A percentile compares a stretch with the other conserved stretches of the same genome.
Conservation (phyloP, 306 rosid genomes). For the Rosa chinensis region DNA sequence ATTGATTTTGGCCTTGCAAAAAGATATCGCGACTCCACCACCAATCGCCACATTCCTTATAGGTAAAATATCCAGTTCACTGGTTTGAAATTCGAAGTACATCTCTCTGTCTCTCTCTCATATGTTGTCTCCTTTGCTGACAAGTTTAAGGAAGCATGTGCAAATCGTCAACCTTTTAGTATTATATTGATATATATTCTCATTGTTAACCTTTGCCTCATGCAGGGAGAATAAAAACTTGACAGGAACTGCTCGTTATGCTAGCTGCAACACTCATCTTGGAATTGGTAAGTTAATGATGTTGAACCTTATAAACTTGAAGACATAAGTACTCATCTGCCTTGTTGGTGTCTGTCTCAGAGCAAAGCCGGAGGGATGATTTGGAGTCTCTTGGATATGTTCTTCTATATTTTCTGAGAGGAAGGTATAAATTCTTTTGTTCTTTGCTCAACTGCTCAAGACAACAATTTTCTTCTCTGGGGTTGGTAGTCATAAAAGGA, state of each 20-base stretch:
- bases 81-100: background rate
- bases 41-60: constrained; percentile 91
- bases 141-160: background rate
- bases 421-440: constrained; percentile 61
- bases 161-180: background rate
- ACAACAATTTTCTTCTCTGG: background rate
- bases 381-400: constrained; percentile 97
- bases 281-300: constrained; percentile 73
- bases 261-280: constrained; percentile 98
- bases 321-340: constrained; percentile 6
- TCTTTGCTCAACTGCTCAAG: background rate
- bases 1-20: constrained; percentile 96
- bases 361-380: constrained; percentile 99
- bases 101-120: background rate
- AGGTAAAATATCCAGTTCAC: constrained; percentile 40
- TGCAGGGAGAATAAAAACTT: constrained; percentile 86
- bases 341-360: constrained; percentile 43
- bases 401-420: constrained; percentile 89
- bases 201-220: constrained; percentile 16
- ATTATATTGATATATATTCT: background rate
- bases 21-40: constrained; percentile 76
- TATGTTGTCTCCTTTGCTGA: constrained; percentile 1
- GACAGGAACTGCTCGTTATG: constrained; percentile 96
- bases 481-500: background rate
- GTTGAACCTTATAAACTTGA: constrained; percentile 4